Conservation (phyloP, 129 eudicot genomes). For the Mikania micrantha region DNA sequence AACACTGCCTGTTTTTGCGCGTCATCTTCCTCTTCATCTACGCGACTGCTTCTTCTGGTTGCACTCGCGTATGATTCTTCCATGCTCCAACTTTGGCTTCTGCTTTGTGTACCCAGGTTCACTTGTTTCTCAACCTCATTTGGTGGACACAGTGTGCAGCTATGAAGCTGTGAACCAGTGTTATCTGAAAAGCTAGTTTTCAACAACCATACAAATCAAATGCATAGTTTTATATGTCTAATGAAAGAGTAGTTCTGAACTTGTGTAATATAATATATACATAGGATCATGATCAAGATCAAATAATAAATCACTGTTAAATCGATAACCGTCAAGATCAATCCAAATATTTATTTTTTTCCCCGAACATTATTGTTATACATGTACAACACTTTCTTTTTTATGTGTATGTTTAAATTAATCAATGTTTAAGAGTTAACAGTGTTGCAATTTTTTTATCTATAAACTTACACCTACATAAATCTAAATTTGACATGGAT, state of each 20-base stretch:
- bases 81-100: slow-evolving; percentile 25
- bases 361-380: no score
- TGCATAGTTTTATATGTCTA: neutral
- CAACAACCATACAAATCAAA: neutral
- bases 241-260: neutral
- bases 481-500: no score
- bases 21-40: slow-evolving; percentile 35
- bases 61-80: slow-evolving; percentile 17
- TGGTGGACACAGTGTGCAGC: neutral
- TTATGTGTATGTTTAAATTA: no score
- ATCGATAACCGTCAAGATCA: no score
- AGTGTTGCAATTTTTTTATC: no score
- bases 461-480: no score
- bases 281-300: no score
- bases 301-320: no score
- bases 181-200: neutral
- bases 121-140: neutral
- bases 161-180: neutral
- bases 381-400: no score
- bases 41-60: slow-evolving; percentile 14
- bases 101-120: neutral
- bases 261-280: neutral
- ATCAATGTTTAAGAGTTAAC: no score
- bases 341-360: no score
- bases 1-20: slow-evolving; percentile 41